phyloP scores from a whole-genome alignment of 1,139 yeast genomes.

The Scheffersomyces titani region DNA sequence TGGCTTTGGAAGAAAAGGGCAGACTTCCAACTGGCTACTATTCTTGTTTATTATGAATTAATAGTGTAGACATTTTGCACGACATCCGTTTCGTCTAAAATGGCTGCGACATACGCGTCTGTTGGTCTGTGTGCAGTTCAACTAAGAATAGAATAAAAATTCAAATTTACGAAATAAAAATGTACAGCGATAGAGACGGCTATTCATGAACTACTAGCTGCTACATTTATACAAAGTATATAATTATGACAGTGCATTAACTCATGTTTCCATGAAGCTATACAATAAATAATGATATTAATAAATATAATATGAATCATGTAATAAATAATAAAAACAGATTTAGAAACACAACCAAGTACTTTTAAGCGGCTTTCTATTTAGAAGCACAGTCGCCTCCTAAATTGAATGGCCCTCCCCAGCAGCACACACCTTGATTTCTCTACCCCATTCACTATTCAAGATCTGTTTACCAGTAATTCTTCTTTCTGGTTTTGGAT shows the following conservation, averaged over 20 bases:
- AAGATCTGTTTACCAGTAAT: conserved; percentile 86
- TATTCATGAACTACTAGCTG: neutral
- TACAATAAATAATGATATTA: too few relatives aligned
- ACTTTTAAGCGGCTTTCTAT: too few relatives aligned
- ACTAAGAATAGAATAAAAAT: neutral
- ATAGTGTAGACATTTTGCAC: neutral
- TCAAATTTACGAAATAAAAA: neutral
- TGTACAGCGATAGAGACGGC: too few relatives aligned
- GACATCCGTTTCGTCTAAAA: neutral
- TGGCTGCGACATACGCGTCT: neutral
- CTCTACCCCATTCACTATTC: conserved; percentile 95
- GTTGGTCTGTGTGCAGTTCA: neutral
- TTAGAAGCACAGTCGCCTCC: neutral
- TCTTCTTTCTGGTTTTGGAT: conserved; percentile 85
- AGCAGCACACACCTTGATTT: conserved; percentile 74
- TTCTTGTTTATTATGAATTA: neutral
- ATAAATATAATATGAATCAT: too few relatives aligned
- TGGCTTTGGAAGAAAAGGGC: neutral
- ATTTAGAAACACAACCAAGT: neutral
- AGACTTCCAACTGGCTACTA: neutral
- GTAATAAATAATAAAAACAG: too few relatives aligned
- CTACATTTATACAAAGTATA: neutral
- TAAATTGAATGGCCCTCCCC: conserved; percentile 36
- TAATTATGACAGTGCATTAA: neutral
- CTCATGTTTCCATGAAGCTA: neutral